Percentiles rank a stretch among this genome's conserved stretches.
These are phyloP conservation scores for Suhomyces bokatorum DNA, from an alignment of 1,139 yeast species.

Conservation along the genomic window DNA sequence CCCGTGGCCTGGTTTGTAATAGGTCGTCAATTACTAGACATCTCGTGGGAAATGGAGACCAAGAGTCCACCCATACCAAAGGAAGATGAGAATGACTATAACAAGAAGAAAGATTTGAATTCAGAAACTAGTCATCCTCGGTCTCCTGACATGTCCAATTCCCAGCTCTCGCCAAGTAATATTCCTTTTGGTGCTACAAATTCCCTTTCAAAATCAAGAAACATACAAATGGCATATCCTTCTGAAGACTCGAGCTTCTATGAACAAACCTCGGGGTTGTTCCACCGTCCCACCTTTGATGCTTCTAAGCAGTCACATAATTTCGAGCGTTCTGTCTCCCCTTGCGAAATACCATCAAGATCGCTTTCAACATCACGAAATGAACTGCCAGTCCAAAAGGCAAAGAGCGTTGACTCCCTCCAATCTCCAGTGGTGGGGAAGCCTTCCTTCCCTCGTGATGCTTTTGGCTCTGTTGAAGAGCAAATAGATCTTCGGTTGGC, in stretches of 20 bases:
- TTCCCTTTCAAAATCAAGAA: neutral
- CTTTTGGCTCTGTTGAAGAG: conserved; percentile 35
- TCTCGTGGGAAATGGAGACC: neutral
- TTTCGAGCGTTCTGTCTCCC: conserved; percentile 34
- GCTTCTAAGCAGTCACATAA: neutral
- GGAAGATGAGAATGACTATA: neutral
- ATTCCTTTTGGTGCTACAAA: neutral
- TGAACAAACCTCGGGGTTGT: conserved; percentile 10
- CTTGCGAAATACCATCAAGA: conserved; percentile 22
- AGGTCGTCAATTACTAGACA: neutral
- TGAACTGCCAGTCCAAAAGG: neutral
- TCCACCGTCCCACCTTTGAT: conserved; percentile 29
- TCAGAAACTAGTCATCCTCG: neutral
- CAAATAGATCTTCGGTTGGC: conserved; percentile 54
- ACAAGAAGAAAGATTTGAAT: neutral
- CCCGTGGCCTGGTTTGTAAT: neutral
- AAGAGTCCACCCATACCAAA: neutral
- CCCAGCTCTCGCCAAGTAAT: neutral
- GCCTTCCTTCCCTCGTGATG: neutral
- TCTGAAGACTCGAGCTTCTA: neutral
- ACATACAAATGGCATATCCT: neutral
- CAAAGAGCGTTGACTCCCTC: conserved; percentile 7
- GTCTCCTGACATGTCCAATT: neutral
- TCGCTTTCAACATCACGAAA: conserved; percentile 9
- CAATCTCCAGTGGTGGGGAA: neutral